phyloP scores from a whole-genome alignment of 2,329 filamentous ascomycete species.

The Penicillium decumbens region DNA sequence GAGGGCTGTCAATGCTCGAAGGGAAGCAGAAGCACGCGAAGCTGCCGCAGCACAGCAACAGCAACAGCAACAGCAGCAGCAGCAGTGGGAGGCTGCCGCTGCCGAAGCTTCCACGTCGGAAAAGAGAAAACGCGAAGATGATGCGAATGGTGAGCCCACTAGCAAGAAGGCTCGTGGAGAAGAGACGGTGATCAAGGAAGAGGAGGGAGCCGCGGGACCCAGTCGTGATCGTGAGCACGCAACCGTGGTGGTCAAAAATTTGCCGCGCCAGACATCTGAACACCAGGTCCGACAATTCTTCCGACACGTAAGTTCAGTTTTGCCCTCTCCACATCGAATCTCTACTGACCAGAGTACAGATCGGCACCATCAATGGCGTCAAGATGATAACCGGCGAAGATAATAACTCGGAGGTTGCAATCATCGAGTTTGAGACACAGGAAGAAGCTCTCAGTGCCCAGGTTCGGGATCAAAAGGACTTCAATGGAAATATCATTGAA shows the following conservation, averaged over 20 bases:
- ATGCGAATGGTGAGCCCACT: conserved; percentile 49
- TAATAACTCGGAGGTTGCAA: conserved; percentile 60
- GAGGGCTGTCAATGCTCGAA: conserved; percentile 59
- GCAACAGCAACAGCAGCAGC: conserved; percentile 19
- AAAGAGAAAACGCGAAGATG: conserved; percentile 69
- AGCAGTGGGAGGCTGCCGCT: conserved; percentile 19
- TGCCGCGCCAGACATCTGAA: conserved; percentile 66
- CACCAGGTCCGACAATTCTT: conserved; percentile 83
- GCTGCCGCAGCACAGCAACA: conserved; percentile 42
- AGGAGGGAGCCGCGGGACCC: conserved; percentile 35
- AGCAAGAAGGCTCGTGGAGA: conserved; percentile 66
- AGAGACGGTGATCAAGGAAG: conserved; percentile 32
- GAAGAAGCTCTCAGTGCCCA: conserved; percentile 79
- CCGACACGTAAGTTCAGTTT: conserved; percentile 54
- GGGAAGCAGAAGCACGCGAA: conserved; percentile 61
- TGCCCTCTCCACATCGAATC: background rate
- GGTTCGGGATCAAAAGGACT: conserved; percentile 73
- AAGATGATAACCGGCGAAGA: conserved; percentile 61
- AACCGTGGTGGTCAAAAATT: conserved; percentile 72
- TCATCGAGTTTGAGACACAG: conserved; percentile 77
- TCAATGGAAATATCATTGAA: conserved; percentile 66
- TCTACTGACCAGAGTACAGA: conserved; percentile 36
- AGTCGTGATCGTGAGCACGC: conserved; percentile 90
- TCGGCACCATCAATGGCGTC: conserved; percentile 76
- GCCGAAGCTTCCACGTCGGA: conserved; percentile 27